Evolutionary conservation across 805 yeast species (phyloP).

Genomic region (Saturnispora dispora): DNA sequence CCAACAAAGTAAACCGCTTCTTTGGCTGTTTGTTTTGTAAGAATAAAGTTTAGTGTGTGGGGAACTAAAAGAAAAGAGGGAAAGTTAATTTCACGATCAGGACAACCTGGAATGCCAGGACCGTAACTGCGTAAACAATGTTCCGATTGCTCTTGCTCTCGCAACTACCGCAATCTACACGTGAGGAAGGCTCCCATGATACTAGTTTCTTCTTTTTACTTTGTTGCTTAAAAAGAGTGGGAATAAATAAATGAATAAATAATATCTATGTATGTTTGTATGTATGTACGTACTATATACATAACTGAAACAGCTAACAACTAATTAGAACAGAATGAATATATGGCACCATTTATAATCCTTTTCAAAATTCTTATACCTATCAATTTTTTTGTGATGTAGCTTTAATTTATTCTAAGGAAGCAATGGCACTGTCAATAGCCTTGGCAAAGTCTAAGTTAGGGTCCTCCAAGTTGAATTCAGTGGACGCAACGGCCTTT

Average conservation of each 20-base stretch:
- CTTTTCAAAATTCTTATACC: background rate
- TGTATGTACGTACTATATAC: background rate
- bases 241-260: background rate
- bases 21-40: background rate
- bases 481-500: conserved; percentile 34
- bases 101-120: background rate
- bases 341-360: background rate
- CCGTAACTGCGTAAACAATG: background rate
- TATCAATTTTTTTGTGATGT: background rate
- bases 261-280: background rate
- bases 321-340: background rate
- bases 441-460: conserved; percentile 76
- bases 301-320: background rate
- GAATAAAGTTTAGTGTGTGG: background rate
- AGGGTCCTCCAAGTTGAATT: conserved; percentile 76
- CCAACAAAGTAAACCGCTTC: background rate
- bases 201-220: conserved; percentile 7
- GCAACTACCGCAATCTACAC: background rate
- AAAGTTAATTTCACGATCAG: background rate
- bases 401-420: conserved; percentile 1
- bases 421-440: conserved; percentile 41
- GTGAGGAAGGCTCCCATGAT: background rate
- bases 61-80: background rate
- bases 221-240: background rate
- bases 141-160: background rate